Evolutionary conservation across 768 basidiomycete genomes (phyloP).

Genomic region (Leccinum incarnatum): DNA sequence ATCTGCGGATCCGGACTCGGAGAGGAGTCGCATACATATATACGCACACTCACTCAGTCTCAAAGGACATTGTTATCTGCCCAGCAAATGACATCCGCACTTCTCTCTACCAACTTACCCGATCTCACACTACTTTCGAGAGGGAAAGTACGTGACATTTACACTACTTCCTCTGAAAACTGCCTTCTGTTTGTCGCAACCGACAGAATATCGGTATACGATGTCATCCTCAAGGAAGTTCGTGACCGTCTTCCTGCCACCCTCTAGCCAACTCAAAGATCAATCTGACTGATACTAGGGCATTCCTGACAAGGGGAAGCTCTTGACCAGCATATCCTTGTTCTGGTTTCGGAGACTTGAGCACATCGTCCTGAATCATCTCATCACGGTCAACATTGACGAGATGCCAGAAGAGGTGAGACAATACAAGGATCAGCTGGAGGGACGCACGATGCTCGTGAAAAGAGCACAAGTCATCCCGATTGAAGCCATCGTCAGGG

Average conservation of each 20-base stretch:
- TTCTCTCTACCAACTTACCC: constrained; percentile 57
- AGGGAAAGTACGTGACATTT: constrained; percentile 97
- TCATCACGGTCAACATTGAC: constrained; percentile 72
- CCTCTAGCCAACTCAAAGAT: neutral
- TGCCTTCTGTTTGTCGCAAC: constrained; percentile 90
- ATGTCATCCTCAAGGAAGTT: constrained; percentile 92
- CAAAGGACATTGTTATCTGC: neutral
- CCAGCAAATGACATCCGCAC: constrained; percentile 31
- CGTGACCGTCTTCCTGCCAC: constrained; percentile 30
- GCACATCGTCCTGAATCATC: constrained; percentile 84
- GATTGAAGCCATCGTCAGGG: constrained; percentile 93
- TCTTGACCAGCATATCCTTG: constrained; percentile 85
- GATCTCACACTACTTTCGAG: constrained; percentile 69
- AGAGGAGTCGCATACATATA: neutral
- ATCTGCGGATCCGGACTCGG: neutral
- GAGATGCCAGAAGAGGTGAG: constrained; percentile 81
- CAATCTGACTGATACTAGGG: constrained; percentile 50
- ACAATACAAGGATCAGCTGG: constrained; percentile 71
- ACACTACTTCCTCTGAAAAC: constrained; percentile 65
- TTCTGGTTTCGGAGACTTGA: constrained; percentile 93
- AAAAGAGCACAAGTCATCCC: constrained; percentile 84
- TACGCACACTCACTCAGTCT: neutral
- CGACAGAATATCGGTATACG: constrained; percentile 95
- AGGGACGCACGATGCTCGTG: constrained; percentile 89
- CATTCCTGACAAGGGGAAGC: constrained; percentile 89